Evolutionary conservation across 371 early-diverging fungal species (phyloP), one percentile per base, ranked within the genome.

Genomic region (Circinella umbellata): DNA sequence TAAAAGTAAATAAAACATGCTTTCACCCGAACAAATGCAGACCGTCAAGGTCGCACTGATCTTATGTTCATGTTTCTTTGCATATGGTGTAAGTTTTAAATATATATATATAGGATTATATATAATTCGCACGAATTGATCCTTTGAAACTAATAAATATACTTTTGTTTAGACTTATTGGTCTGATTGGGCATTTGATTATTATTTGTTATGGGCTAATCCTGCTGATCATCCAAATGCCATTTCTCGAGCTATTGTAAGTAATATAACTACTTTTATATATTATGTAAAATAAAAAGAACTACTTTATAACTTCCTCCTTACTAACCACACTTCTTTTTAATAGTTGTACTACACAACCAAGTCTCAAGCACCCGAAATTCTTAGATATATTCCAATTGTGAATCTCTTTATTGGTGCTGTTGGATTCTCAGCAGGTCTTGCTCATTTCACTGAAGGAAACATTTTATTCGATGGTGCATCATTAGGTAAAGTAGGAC

Each of bases 161-260:
- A 54, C 49, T 9, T 68, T 27, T 36, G 34, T 6, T 42, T 73
- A 84, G 84, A 76, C 82, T 15, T 76, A 72, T 46, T 84, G 84
- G 84, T 77, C 84, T 59, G 82, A 84, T 63, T 84, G 84, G 84
- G 80, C 82, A 6, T 84, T 81, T 62, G 84, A 84, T 49, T 74
- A 74, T 57, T 80, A 77, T 46, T 72, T 84, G 48, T 69, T 81
- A 4, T 81, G 82, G 84, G 80, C 84, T n/a, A 75, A 80, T 53
- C 69, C 77, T n/a, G 69, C 72, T 39, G 82, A 77, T 4, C 79
- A 81, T 63, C 84, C 82, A 39, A 73, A 71, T 66, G 81, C 81
- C 10, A 70, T 84, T 63, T 66, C 77, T 18, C 74, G 77, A 63
- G 84, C 82, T 18, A 69, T 76, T 15, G 84, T 84, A 80, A 77